Percentiles rank a stretch among this genome's conserved stretches.
Conservation (phyloP, 345 rosid genomes). For the Melaleuca alternifolia region DNA sequence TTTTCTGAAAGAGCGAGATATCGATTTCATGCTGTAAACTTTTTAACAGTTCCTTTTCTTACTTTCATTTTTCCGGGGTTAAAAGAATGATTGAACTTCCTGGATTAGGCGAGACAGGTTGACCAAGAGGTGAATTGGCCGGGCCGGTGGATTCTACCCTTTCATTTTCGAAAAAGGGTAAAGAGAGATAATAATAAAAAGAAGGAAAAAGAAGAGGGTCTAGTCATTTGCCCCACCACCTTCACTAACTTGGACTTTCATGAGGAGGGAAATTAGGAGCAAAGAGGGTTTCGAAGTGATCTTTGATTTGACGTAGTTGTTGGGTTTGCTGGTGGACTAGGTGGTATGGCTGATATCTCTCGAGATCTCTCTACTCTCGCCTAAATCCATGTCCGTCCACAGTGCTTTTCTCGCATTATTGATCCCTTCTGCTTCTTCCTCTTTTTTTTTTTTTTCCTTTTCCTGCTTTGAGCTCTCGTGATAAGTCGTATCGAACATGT, state of each 20-base stretch:
- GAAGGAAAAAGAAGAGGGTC: neutral
- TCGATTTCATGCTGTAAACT: neutral
- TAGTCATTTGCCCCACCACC: neutral
- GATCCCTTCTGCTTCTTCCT: neutral
- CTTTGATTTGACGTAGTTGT: conserved; percentile 29
- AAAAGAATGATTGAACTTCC: neutral
- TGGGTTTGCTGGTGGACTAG: conserved; percentile 12
- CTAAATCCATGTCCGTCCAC: neutral
- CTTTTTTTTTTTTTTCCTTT: neutral
- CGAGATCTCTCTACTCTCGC: neutral
- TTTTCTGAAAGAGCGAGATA: neutral
- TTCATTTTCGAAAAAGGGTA: neutral
- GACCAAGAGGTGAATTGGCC: neutral
- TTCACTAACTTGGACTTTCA: neutral
- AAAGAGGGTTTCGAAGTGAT: conserved; percentile 12
- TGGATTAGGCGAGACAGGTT: neutral
- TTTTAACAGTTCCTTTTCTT: neutral
- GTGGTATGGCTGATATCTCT: neutral
- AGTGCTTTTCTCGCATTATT: neutral
- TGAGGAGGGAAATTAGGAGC: neutral
- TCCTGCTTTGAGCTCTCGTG: neutral
- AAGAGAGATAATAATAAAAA: neutral
- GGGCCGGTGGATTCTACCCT: neutral
- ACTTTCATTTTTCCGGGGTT: neutral
- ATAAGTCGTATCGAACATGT: neutral